Evolutionary conservation across 768 basidiomycete genomes (phyloP), one percentile per base, ranked within the genome.

Genomic region (Chlorophyllum brunneum): DNA sequence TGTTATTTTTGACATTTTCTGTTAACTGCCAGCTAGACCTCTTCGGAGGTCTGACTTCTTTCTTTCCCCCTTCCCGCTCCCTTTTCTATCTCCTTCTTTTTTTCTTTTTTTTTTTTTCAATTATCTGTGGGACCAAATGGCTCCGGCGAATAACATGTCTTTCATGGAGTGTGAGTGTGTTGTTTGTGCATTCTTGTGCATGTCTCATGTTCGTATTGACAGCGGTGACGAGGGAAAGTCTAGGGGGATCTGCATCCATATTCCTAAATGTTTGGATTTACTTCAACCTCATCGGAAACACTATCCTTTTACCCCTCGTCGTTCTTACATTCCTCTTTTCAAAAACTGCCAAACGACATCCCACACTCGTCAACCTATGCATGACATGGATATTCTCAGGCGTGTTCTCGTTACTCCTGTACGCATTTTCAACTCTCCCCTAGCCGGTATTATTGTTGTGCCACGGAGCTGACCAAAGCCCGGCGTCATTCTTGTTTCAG

Each of bases 361-460:
- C 72, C 1, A 70, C 71, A 1, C 61, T 80, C 34, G 63, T 79
- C 38, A 78, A 77, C 48, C 61, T 78, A 2, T 76, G 73, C 55
- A 66, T 75, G 22, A 74, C 73, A 8, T 78, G 75, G 75, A 75
- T 77, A 15, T 58, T 79, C 16, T 71, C 74, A 3, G 75, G 73
- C 2, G 59, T 75, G 18, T 71, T 69, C 51, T 69, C 73, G 9
- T 61, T 71, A 3, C 58, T 80, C 29, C 65, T 80, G 75, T 78
- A 38, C 26, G 5, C n/a, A n/a, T n/a, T n/a, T n/a, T n/a, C n/a
- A n/a, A n/a, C n/a, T n/a, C n/a, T n/a, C n/a, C n/a, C n/a, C n/a
- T n/a, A n/a, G n/a, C n/a, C n/a, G n/a, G n/a, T n/a, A n/a, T n/a
- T n/a, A n/a, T n/a, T n/a, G n/a, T n/a, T n/a, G n/a, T n/a, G n/a